Percentiles rank a stretch among this genome's conserved stretches.
These are phyloP conservation scores for Dipodascus albidus DNA, from an alignment of 805 yeast species.

Conservation along the genomic window DNA sequence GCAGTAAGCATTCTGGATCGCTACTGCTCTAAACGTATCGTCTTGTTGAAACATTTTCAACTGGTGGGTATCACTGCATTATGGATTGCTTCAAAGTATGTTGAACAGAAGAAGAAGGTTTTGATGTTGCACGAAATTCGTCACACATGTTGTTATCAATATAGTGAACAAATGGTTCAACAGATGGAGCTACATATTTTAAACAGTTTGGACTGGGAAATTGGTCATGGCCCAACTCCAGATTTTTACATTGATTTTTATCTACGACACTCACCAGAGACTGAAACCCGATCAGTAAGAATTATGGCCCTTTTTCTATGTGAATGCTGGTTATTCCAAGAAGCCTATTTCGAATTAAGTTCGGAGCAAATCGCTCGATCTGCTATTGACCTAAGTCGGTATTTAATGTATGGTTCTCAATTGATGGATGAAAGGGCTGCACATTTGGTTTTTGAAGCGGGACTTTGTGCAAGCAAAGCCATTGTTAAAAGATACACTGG, in stretches of 20 bases:
- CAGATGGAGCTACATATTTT: conserved; percentile 74
- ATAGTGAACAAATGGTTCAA: conserved; percentile 46
- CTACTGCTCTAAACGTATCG: conserved; percentile 79
- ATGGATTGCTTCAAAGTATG: conserved; percentile 86
- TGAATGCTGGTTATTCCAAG: not conserved
- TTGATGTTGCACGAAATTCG: conserved; percentile 66
- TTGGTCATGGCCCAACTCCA: conserved; percentile 54
- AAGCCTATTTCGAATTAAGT: not conserved
- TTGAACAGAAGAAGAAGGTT: conserved; percentile 60
- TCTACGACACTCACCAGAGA: conserved; percentile 5
- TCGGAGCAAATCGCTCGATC: not conserved
- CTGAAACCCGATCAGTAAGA: conserved; percentile 4
- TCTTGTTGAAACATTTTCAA: conserved; percentile 77
- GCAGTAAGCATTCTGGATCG: conserved; percentile 75
- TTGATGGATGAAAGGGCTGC: not conserved
- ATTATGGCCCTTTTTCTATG: conserved; percentile 10
- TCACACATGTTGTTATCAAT: conserved; percentile 55
- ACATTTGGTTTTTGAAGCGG: not conserved
- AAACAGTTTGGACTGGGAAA: conserved; percentile 59
- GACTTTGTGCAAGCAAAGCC: not conserved
- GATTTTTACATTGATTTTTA: conserved; percentile 31
- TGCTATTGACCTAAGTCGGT: not conserved
- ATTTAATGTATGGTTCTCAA: not conserved
- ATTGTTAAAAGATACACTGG: conserved; percentile 1
- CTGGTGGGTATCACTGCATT: conserved; percentile 83